Base-by-base conservation (phyloP, 2,329 filamentous ascomycete genomes). In the Parafenestella ontariensis region DNA sequence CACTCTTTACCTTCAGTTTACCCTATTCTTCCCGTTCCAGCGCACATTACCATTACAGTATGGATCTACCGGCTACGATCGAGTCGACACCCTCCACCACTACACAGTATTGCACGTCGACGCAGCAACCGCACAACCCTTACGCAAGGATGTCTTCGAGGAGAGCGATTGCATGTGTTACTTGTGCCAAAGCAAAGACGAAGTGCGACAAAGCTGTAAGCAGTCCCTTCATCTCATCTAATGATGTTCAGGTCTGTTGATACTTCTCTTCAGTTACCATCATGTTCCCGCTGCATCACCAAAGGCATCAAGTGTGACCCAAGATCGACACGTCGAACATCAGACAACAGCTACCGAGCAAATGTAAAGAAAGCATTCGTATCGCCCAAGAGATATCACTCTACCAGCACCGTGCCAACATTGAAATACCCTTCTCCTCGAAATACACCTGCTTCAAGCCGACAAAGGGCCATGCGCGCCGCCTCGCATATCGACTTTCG, bases 151-250 rank as follows among this genome's bases (percentile, higher is more conserved):
- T 69, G 49, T 59, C 72, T 6, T 64, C 70, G 40, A 62, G 71
- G 54, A 64, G 73, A 66, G 68, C 72, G n/a, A 76, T 76, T 48
- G 71, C 73, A 45, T 76, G 73, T 59, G 73, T 73, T 3, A 72
- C 72, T 52, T 76, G 73, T 54, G 73, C 73, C 23, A 76, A 74
- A 57, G 73, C 73, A 41, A 76, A 76, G 58, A 74, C 73, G 8
- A 72, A 74, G 58, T 75, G 73, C 51, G 71, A 76, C 49, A 76
- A 74, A 62, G 64, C 63, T 52, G 72, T 74, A 54, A 50, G 70
- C 55, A 15, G 2, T 13, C 28, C 26, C 13, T 24, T 13, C 9
- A n/a, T n/a, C 24, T 0, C n/a, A 28, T 29, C 3, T 18, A n/a
- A 20, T 15, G 29, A 13, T 13, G 5, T n/a, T 24, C 41, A 46